Evolutionary conservation across 805 yeast species (phyloP).

Genomic region (Candida quercuum): DNA sequence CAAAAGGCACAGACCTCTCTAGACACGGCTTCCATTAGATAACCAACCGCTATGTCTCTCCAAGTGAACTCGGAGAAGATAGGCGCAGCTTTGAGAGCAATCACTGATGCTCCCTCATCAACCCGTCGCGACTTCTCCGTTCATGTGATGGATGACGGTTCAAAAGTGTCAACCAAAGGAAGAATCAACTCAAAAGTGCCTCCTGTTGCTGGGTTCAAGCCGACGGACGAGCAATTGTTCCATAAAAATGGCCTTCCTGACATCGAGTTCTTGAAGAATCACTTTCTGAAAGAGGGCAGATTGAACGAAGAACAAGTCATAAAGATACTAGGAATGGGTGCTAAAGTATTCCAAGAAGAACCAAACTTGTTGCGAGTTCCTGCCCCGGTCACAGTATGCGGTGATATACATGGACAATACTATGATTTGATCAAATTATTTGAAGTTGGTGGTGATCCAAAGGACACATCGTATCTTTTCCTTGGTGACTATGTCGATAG

Average conservation of each 20-base stretch:
- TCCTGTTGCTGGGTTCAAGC: constrained; percentile 61
- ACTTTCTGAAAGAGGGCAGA: constrained; percentile 78
- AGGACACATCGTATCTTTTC: constrained; percentile 69
- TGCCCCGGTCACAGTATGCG: constrained; percentile 94
- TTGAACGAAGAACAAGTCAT: constrained; percentile 65
- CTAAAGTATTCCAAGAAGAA: constrained; percentile 56
- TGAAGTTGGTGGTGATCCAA: constrained; percentile 91
- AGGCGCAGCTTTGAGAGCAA: constrained; percentile 59
- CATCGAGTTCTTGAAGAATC: constrained; percentile 62
- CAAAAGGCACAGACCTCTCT: too few relatives aligned
- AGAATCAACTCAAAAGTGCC: constrained; percentile 48
- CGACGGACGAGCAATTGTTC: constrained; percentile 67
- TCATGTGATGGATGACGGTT: constrained; percentile 48
- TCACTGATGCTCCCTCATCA: constrained; percentile 37
- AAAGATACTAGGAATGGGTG: constrained; percentile 60
- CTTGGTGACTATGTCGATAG: constrained; percentile 95
- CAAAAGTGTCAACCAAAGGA: constrained; percentile 40
- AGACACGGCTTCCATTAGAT: too few relatives aligned
- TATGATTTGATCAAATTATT: constrained; percentile 85
- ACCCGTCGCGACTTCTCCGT: constrained; percentile 29
- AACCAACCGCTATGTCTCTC: too few relatives aligned
- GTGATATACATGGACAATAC: constrained; percentile 96
- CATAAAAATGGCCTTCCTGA: constrained; percentile 62
- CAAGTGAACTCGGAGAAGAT: constrained; percentile 50
- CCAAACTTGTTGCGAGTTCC: constrained; percentile 78